Evolutionary conservation across 164 flowering plant species (phyloP).

Genomic region (Sextonia rubra): DNA sequence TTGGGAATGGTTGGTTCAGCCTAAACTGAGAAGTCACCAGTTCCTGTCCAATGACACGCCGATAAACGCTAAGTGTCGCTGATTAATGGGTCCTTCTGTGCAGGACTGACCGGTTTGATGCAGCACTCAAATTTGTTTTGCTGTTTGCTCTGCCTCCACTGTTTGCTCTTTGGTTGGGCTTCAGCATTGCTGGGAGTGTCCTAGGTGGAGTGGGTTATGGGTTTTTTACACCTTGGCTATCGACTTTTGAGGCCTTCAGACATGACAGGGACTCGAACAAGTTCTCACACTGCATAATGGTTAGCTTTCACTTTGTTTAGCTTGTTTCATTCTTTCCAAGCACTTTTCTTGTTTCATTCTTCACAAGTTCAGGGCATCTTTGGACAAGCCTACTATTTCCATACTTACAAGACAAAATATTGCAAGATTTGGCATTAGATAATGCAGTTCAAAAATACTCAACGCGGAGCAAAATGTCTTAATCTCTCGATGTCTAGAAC

Average conservation of each 20-base stretch:
- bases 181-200: constrained; percentile 68
- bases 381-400: background rate
- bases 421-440: background rate
- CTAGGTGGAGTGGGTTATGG: constrained; percentile 85
- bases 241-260: constrained; percentile 88
- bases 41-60: background rate
- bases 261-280: constrained; percentile 50
- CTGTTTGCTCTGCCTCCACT: constrained; percentile 63
- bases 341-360: background rate
- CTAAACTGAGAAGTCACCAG: background rate
- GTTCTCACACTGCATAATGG: constrained; percentile 74
- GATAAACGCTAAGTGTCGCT: background rate
- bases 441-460: background rate
- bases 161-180: constrained; percentile 64
- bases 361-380: background rate
- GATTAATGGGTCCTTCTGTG: background rate
- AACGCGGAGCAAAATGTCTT: background rate
- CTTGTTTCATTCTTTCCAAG: background rate
- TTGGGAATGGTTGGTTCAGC: background rate
- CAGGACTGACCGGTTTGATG: constrained; percentile 72
- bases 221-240: constrained; percentile 87
- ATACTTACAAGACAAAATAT: background rate
- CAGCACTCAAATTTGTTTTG: constrained; percentile 62
- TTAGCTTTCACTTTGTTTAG: constrained; percentile 15
- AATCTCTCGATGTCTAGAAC: too few relatives aligned